These are phyloP conservation scores for Flaveria sonorensis DNA, from an alignment of 129 eudicot species.

Conservation along the genomic window DNA sequence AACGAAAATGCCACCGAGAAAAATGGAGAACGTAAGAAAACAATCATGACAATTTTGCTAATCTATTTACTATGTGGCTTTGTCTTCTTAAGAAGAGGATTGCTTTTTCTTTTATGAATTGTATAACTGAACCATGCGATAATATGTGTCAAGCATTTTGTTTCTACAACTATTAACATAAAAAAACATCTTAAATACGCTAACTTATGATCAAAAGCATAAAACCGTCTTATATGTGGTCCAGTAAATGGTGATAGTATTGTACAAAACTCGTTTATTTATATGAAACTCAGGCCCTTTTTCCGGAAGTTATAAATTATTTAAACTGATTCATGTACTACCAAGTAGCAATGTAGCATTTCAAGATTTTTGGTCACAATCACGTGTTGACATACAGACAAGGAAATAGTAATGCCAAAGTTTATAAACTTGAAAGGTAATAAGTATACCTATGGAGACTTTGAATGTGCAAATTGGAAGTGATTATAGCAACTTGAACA, in stretches of 20 bases:
- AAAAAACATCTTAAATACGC: not conserved
- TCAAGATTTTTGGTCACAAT: not conserved
- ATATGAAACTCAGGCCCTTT: not conserved
- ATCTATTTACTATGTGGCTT: not conserved
- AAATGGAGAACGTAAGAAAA: not conserved
- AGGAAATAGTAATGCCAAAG: not conserved
- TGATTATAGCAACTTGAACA: not conserved
- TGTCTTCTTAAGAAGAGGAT: not conserved
- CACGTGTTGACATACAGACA: not conserved
- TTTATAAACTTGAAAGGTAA: not conserved
- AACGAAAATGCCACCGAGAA: not conserved
- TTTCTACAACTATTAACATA: constrained; percentile 2
- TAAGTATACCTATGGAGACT: not conserved
- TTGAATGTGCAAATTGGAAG: not conserved
- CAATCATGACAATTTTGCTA: not conserved
- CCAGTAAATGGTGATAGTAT: not conserved
- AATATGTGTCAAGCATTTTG: not conserved
- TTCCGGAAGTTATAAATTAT: not conserved
- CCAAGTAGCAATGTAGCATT: not conserved
- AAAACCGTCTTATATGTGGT: not conserved
- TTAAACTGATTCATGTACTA: too few species aligned
- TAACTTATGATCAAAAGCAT: not conserved
- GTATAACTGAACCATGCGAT: not conserved
- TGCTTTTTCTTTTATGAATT: too few species aligned
- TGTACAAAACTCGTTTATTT: not conserved